Evolutionary conservation across 2,329 filamentous ascomycete species (phyloP).

Genomic region (Tricladium varicosporioides): DNA sequence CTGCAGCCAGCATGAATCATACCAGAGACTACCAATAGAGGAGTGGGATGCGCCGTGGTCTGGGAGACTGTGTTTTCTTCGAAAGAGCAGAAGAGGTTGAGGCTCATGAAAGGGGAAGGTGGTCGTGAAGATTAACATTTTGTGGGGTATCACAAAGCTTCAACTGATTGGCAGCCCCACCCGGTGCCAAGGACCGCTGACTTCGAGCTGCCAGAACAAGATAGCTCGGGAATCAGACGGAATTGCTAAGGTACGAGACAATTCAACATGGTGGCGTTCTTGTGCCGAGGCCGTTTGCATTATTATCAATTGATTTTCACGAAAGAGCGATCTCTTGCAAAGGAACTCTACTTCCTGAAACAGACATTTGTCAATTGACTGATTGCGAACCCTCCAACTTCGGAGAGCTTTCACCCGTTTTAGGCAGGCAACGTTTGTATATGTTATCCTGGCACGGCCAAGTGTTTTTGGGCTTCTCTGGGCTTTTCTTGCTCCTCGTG

Average conservation of each 20-base stretch:
- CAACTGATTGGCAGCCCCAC: background rate
- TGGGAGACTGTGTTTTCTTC: no score
- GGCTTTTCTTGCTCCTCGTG: background rate
- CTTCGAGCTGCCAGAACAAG: constrained; percentile 4
- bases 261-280: background rate
- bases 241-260: no score
- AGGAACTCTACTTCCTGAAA: no score
- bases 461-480: background rate
- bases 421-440: constrained; percentile 6
- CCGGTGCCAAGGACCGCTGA: background rate
- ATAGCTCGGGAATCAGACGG: background rate
- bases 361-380: no score
- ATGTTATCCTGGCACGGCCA: constrained; percentile 5
- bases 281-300: no score
- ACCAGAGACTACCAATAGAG: background rate
- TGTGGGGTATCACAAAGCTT: background rate
- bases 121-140: background rate
- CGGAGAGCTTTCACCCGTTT: constrained; percentile 4
- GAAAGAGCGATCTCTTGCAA: no score
- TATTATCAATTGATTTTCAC: no score
- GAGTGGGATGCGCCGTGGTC: background rate
- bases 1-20: background rate
- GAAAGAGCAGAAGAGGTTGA: background rate
- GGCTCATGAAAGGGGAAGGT: background rate
- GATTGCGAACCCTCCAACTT: background rate